phyloP scores from a whole-genome alignment of 2,329 filamentous ascomycete species.

The Diplodia mutila region DNA sequence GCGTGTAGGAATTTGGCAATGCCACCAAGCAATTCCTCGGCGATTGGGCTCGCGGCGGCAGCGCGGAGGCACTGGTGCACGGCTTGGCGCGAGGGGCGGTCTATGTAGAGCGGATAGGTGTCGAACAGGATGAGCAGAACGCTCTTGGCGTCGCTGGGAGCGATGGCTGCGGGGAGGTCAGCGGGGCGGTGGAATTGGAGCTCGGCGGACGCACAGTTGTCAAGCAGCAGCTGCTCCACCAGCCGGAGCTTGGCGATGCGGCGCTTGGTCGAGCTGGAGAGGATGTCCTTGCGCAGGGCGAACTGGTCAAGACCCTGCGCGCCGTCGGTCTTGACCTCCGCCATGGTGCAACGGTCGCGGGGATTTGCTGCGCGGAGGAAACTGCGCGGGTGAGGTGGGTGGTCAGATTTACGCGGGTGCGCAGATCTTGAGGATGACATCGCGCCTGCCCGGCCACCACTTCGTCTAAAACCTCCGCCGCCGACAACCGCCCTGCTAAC shows the following conservation, averaged over 20 bases:
- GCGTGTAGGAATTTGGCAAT: conserved; percentile 69
- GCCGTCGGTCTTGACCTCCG: conserved; percentile 42
- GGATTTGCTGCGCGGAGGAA: conserved; percentile 1
- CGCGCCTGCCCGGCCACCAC: conserved; percentile 4
- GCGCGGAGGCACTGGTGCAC: conserved; percentile 78
- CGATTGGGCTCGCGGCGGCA: conserved; percentile 64
- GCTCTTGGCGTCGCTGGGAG: conserved; percentile 48
- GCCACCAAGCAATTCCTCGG: conserved; percentile 61
- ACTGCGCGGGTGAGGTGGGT: conserved; percentile 11
- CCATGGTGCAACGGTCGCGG: conserved; percentile 33
- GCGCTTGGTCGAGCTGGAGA: conserved; percentile 54
- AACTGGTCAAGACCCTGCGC: conserved; percentile 39
- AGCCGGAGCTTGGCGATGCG: conserved; percentile 49
- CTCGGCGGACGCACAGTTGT: conserved; percentile 50
- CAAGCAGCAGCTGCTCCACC: conserved; percentile 49
- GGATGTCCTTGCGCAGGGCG: conserved; percentile 46
- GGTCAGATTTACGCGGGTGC: conserved; percentile 23
- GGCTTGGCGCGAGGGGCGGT: conserved; percentile 80
- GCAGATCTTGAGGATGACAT: conserved; percentile 25
- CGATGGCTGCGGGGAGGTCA: conserved; percentile 41
- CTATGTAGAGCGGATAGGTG: conserved; percentile 85
- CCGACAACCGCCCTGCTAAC: not conserved
- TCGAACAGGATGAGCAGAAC: conserved; percentile 78
- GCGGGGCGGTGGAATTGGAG: conserved; percentile 38
- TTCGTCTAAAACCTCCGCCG: too few species aligned